Evolutionary conservation across 1,284 basidiomycete genomes (phyloP).

Genomic region (Volvariella volvacea): DNA sequence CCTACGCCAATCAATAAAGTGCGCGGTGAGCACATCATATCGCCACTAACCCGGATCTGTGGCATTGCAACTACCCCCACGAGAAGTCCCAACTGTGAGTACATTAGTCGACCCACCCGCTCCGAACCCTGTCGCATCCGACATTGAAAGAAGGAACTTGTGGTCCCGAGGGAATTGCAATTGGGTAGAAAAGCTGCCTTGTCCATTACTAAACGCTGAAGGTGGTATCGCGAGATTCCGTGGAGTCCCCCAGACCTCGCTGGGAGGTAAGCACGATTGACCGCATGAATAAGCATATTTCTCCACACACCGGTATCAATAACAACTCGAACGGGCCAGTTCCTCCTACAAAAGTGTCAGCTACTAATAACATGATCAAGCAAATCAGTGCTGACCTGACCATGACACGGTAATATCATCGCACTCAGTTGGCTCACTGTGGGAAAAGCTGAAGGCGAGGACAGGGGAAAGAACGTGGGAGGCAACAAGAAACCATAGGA

Average conservation of each 20-base stretch:
- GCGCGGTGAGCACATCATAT: conserved; percentile 1
- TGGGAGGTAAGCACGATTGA: neutral
- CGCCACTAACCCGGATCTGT: conserved; percentile 31
- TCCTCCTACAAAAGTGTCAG: conserved; percentile 40
- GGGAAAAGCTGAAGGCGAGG: conserved; percentile 47
- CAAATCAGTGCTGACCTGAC: conserved; percentile 40
- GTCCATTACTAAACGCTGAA: conserved; percentile 43
- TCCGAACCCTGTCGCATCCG: conserved; percentile 62
- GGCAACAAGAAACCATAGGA: conserved; percentile 5
- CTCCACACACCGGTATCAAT: conserved; percentile 53
- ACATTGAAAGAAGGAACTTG: conserved; percentile 57
- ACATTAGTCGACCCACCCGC: conserved; percentile 53
- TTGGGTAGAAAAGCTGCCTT: conserved; percentile 46
- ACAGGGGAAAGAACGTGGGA: conserved; percentile 17
- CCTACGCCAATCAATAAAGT: conserved; percentile 13
- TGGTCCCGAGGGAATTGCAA: conserved; percentile 34
- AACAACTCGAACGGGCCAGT: conserved; percentile 52
- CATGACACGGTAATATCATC: conserved; percentile 53
- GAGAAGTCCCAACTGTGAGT: conserved; percentile 42
- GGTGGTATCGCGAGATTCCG: conserved; percentile 52
- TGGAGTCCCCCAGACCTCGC: conserved; percentile 46
- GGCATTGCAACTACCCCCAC: conserved; percentile 47
- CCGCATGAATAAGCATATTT: conserved; percentile 1
- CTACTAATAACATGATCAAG: neutral
- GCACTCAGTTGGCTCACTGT: conserved; percentile 48